Evolutionary conservation across 202 grass and related monocot species (phyloP), one percentile per base, ranked within the genome.

Genomic region (Dendrocalamus latiflorus): DNA sequence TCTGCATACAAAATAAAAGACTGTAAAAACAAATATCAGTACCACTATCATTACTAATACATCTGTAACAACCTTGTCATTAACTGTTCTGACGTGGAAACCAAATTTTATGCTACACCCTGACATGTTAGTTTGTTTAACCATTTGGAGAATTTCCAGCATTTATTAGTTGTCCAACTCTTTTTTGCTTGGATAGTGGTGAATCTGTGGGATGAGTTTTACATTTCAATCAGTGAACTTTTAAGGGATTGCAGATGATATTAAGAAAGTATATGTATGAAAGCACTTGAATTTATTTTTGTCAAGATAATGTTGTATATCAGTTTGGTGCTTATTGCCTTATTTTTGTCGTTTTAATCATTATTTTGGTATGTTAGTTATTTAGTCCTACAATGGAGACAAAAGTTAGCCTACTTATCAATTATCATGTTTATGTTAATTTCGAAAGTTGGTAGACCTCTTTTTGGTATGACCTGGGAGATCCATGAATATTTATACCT

Each of bases 241-340:
- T 87, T 77, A 68, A 54, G 63, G 22, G 51, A 80, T 43, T 65
- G 44, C 81, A 83, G 72, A 79, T 56, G 66, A 94, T 86, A 68
- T 55, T 78, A 22, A 83, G 25, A 90, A 79, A 75, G 33, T 86
- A 78, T 80, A 48, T 33, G 48, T 47, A 70, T 26, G 22, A n/a
- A 88, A 89, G 53, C 48, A 81, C 8, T 71, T 38, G n/a, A 60
- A 5, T 15, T 48, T 47, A 6, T 38, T 20, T 79, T 82, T n/a
- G 60, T 74, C 2, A 8, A 68, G 9, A 56, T 37, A 58, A 68
- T 20, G 26, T 10, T 57, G n/a, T 58, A 60, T 71, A 25, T n/a
- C 63, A 45, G 15, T 39, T 60, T 65, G 71, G 48, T 86, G 38
- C 78, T 47, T 59, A 45, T 44, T 15, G 3, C 6, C 33, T 55